Conservation (phyloP, 2,329 filamentous ascomycete genomes). For the Escovopsis sp. region DNA sequence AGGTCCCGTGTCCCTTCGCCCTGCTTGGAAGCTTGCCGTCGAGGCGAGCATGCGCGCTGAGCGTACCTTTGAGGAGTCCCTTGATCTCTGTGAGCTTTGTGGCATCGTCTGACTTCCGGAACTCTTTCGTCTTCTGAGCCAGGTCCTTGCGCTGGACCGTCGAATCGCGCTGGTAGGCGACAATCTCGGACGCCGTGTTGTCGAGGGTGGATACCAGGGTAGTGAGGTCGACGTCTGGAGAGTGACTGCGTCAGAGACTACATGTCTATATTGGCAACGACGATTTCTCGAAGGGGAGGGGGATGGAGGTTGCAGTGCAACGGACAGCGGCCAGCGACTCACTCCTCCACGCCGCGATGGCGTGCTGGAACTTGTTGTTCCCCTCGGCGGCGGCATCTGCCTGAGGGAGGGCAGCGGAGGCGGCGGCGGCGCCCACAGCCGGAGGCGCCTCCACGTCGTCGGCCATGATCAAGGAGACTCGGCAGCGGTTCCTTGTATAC, state of each 20-base stretch:
- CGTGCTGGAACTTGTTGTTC: constrained; percentile 90
- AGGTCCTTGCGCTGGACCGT: constrained; percentile 91
- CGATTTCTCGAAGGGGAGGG: no score
- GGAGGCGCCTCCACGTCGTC: constrained; percentile 15
- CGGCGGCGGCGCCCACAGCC: constrained; percentile 1
- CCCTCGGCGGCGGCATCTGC: constrained; percentile 26
- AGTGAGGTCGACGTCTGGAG: constrained; percentile 68
- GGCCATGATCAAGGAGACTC: constrained; percentile 13
- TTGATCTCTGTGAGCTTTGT: constrained; percentile 82
- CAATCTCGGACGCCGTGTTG: constrained; percentile 86
- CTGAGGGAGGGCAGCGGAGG: constrained; percentile 1
- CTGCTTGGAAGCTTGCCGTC: background rate
- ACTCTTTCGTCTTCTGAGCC: constrained; percentile 98
- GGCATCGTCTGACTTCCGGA: constrained; percentile 80
- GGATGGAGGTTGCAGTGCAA: background rate
- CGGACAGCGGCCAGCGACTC: constrained; percentile 15
- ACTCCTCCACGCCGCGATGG: constrained; percentile 95
- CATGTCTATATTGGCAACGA: constrained; percentile 10
- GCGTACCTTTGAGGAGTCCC: constrained; percentile 62
- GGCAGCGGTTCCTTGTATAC: constrained; percentile 1
- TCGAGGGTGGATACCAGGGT: constrained; percentile 74
- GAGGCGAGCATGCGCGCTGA: background rate
- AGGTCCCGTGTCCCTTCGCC: no score
- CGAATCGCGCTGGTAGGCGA: constrained; percentile 85
- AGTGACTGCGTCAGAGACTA: no score